Conservation (phyloP, 192 early-diverging fungal species). For the Backusella liffmaniae region DNA sequence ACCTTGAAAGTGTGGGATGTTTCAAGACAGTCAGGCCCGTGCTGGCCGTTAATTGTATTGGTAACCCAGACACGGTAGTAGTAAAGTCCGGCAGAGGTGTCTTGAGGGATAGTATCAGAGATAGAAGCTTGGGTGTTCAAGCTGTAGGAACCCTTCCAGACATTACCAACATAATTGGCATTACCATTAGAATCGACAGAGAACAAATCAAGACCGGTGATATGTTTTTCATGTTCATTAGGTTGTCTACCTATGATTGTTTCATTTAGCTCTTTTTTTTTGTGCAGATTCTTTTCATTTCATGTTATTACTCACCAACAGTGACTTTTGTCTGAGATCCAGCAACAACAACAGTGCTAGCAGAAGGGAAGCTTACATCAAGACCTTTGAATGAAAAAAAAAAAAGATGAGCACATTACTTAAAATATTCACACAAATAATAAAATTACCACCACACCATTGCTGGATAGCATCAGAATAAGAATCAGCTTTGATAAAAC, state of each 20-base stretch:
- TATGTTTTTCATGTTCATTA: slow-evolving; percentile 16
- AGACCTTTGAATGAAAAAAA: slow-evolving; percentile 4
- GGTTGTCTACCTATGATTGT: slow-evolving; percentile 19
- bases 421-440: too few species aligned
- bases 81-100: slow-evolving; percentile 30
- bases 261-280: neutral
- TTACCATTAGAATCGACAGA: slow-evolving; percentile 17
- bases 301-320: slow-evolving; percentile 21
- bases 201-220: slow-evolving; percentile 36
- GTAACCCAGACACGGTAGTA: slow-evolving; percentile 42
- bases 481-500: slow-evolving; percentile 20
- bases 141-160: slow-evolving; percentile 27
- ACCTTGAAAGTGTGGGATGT: slow-evolving; percentile 37
- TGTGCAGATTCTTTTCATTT: neutral
- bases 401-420: too few species aligned
- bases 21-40: slow-evolving; percentile 33
- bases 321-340: slow-evolving; percentile 22
- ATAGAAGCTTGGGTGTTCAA: slow-evolving; percentile 30
- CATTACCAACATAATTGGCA: slow-evolving; percentile 31
- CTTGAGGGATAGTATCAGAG: slow-evolving; percentile 17
- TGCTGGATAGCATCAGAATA: slow-evolving; percentile 34
- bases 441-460: slow-evolving; percentile 26
- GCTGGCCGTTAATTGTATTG: slow-evolving; percentile 27
- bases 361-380: slow-evolving; percentile 12
- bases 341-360: slow-evolving; percentile 16